A percentile compares a stretch with the other conserved stretches of the same genome.
Evolutionary conservation across 441 rosid genomes (phyloP).

Genomic region (Hura crepitans): DNA sequence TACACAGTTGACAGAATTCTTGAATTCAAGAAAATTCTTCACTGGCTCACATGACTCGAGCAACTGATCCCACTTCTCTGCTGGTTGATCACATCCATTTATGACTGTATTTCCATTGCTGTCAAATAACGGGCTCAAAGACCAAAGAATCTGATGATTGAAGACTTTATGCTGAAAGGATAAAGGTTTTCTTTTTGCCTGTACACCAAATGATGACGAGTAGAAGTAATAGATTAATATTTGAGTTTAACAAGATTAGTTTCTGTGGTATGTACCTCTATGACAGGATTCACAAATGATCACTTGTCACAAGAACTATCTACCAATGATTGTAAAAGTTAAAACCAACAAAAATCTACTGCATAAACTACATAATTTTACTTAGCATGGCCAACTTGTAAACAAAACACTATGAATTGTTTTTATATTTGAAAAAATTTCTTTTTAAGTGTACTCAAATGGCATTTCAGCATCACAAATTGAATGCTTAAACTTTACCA

Average conservation of each 20-base stretch:
- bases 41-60: conserved; percentile 62
- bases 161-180: conserved; percentile 41
- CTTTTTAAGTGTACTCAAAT: no score
- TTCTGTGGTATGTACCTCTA: background rate
- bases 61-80: conserved; percentile 42
- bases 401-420: no score
- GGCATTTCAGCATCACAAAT: background rate
- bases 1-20: conserved; percentile 27
- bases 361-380: background rate
- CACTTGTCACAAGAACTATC: background rate
- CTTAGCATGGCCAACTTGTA: no score
- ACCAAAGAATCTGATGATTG: conserved; percentile 49
- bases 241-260: background rate
- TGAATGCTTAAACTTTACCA: no score
- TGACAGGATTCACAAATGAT: background rate
- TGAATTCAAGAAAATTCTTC: conserved; percentile 65
- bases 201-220: conserved; percentile 25
- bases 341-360: background rate
- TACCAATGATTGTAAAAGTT: background rate
- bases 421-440: no score
- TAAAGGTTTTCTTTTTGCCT: conserved; percentile 87
- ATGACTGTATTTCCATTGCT: conserved; percentile 27
- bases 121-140: conserved; percentile 44
- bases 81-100: conserved; percentile 33
- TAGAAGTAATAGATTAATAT: background rate